Evolutionary conservation across 2,329 filamentous ascomycete species (phyloP), one percentile per base, ranked within the genome.

Genomic region (Colletotrichum trifolii): DNA sequence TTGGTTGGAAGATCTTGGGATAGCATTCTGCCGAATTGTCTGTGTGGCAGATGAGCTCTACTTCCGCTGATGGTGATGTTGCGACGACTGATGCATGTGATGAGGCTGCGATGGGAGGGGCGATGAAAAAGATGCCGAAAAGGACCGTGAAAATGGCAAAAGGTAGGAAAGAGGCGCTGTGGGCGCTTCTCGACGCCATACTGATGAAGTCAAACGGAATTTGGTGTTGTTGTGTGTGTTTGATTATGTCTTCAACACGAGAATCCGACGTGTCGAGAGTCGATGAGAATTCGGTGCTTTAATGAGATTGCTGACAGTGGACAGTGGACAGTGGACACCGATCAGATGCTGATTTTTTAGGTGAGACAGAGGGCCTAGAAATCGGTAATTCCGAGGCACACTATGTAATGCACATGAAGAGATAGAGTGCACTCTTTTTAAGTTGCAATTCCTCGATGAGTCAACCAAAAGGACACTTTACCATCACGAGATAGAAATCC

Each of bases 11-110:
- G 2, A 89, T 67, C 52, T 82, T 83, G 2, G 89, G 88, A 69
- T 92, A 92, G 74, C 89, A 92, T 63, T 90, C 88, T 49, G 81
- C 75, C 0, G 81, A 78, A 69, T 89, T 82, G 52, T 82, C 78
- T 46, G 85, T 87, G 73, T 89, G 87, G 69, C 89, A 92, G 74
- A 92, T 90, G 59, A 91, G 76, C 45, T 89, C 85, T n/a, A 75
- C 72, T 39, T 83, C 77, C 63, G 79, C 75, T 6, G 78, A 73
- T 42, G 74, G 73, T 53, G 78, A 73, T 42, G 69, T 40, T 33
- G 45, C 54, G 10, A 46, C 52, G 2, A 54, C 46, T 15, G 59
- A 53, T 47, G 59, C 58, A 40, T 48, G 46, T 58, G 57, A 54
- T 46, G 54, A 67, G 43, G 58, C 63, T 11, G 52, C 36, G 39